Conservation (phyloP, 139 green algal genomes). For the Eudorina sp. region DNA sequence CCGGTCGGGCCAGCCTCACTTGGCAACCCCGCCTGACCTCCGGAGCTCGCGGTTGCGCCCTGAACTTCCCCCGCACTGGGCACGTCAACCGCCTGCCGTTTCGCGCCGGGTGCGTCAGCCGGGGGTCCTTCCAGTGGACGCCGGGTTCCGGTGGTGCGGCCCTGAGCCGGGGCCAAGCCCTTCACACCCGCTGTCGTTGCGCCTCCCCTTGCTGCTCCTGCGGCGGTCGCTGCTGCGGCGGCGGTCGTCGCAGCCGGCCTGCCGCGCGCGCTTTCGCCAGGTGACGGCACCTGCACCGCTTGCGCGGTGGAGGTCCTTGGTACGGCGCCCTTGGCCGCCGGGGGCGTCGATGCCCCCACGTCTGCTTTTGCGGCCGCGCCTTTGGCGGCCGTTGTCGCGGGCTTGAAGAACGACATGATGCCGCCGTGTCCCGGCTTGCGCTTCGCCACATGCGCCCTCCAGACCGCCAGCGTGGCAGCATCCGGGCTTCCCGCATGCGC, state of each 20-base stretch:
- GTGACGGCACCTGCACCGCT: not conserved
- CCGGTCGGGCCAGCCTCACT: not conserved
- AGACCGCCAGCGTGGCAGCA: conserved; percentile 2
- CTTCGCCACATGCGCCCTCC: not conserved
- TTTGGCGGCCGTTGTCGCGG: not conserved
- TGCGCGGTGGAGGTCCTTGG: not conserved
- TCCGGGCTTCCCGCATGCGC: not conserved
- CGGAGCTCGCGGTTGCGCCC: too few species aligned
- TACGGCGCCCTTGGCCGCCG: not conserved
- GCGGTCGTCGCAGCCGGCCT: not conserved
- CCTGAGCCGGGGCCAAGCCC: too few species aligned
- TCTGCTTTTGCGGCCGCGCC: conserved; percentile 23
- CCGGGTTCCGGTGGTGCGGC: too few species aligned
- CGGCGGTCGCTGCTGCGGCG: too few species aligned
- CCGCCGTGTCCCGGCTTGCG: not conserved
- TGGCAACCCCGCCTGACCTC: not conserved
- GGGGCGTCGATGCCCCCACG: not conserved
- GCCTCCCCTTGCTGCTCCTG: too few species aligned
- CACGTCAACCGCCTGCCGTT: not conserved
- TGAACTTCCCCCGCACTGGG: not conserved
- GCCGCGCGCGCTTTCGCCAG: not conserved
- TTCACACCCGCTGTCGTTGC: too few species aligned
- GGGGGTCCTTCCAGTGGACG: too few species aligned
- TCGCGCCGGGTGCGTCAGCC: not conserved
- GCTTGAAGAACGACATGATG: conserved; percentile 26